Base-by-base conservation (phyloP, 805 yeast genomes). In the Ogataea saltuana region DNA sequence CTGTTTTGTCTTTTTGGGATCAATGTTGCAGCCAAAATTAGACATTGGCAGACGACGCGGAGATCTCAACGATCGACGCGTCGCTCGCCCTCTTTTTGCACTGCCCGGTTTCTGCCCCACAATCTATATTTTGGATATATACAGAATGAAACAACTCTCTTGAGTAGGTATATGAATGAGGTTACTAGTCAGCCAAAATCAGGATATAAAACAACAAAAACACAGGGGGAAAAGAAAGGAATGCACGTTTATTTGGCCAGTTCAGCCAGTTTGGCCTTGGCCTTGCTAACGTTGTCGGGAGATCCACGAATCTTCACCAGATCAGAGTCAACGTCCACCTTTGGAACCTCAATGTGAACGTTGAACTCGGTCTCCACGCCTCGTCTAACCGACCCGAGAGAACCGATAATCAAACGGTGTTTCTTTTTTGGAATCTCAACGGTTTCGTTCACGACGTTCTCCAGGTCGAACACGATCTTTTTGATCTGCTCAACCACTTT, bases 401-500 rank as follows among this genome's bases (percentile, higher is more conserved):
- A 81, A 29, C 98, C 98, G 63, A 91, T 79, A 39, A 91, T 59
- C 8, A 80, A 72, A 55, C 88, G 78, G 56, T 87, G 91, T 59
- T 83, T 84, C 46, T 80, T 84, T 60, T 80, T 79, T 30, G 93
- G 79, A 55, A 91, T 71, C 12, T 72, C 80, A 44, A 75, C 54
- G 28, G 70, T 74, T 50, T 72, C 83, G 29, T 70, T 66, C 38
- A 74, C 68, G 37, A 81, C 67, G 41, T 78, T 79, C 61, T 88
- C 88, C 50, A 78, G 78, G 26, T 77, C 81, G 15, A 69, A 72
- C 36, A 89, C 83, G 39, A 90, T 69, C 39, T 72, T 71, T 42
- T 80, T 69, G 51, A 91, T 74, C 60, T 77, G 81, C 39, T 71
- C 71, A 48, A 83, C 71, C 41, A 89, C 78, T 51, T 79, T 78